Conservation (phyloP, 148 eudicot genomes). For the Fagopyrum esculentum region DNA sequence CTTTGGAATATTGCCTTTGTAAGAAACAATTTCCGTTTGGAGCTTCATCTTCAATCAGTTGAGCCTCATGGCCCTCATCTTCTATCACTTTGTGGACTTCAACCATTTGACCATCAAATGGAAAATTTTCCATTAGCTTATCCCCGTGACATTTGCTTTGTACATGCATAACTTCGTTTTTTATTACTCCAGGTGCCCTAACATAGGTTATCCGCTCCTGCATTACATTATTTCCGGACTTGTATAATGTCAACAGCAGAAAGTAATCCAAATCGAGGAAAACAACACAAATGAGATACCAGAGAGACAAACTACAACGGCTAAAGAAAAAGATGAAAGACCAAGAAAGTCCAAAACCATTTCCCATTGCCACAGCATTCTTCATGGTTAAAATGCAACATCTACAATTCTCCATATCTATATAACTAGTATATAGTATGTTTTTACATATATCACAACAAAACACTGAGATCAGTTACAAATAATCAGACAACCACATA, state of each 20-base stretch:
- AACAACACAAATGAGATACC: not conserved
- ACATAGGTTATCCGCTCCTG: conserved; percentile 4
- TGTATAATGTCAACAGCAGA: not conserved
- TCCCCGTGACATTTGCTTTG: not conserved
- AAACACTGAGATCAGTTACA: not conserved
- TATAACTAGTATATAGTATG: not conserved
- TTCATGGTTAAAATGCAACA: not conserved
- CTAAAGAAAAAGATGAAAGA: not conserved
- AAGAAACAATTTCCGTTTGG: conserved; percentile 49
- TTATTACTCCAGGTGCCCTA: not conserved
- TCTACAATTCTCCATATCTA: not conserved
- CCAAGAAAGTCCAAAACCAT: not conserved
- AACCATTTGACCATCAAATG: conserved; percentile 11
- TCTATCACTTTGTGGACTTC: conserved; percentile 19
- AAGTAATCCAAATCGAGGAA: not conserved
- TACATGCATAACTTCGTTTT: not conserved
- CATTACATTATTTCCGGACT: not conserved
- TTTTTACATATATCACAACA: no score
- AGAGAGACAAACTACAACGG: not conserved
- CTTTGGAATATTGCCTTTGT: conserved; percentile 41
- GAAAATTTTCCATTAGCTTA: not conserved
- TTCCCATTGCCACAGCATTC: not conserved
- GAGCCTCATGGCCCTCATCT: conserved; percentile 2
- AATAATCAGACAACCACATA: not conserved
- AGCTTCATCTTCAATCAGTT: conserved; percentile 36